A percentile compares a stretch with the other conserved stretches of the same genome.
These are phyloP conservation scores for Hypocrella siamensis DNA, from an alignment of 2,329 filamentous ascomycete genomes.

Conservation along the genomic window DNA sequence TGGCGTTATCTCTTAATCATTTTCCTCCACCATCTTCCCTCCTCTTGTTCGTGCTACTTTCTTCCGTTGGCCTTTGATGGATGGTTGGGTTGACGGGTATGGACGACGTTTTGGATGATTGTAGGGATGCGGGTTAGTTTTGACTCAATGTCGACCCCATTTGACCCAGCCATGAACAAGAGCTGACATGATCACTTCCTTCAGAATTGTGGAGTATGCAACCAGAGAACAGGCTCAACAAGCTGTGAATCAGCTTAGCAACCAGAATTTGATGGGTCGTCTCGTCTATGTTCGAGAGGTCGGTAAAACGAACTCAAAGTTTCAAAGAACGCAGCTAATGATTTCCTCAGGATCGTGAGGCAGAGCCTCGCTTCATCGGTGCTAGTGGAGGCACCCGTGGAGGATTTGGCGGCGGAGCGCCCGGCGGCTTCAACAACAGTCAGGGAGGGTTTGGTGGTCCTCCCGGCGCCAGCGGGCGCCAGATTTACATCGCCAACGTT, in stretches of 20 bases:
- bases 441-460: slow-evolving; percentile 37
- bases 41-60: slow-evolving; percentile 32
- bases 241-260: slow-evolving; percentile 94
- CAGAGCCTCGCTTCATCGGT: slow-evolving; percentile 88
- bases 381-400: slow-evolving; percentile 47
- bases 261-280: slow-evolving; percentile 96
- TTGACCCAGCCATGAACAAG: too few species aligned
- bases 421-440: slow-evolving; percentile 32
- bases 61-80: slow-evolving; percentile 54
- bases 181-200: background rate
- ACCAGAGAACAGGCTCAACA: slow-evolving; percentile 97
- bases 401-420: slow-evolving; percentile 40
- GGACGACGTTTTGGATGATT: slow-evolving; percentile 75
- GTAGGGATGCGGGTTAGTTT: slow-evolving; percentile 99
- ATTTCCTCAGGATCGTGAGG: slow-evolving; percentile 68
- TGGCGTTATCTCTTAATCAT: slow-evolving; percentile 36
- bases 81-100: slow-evolving; percentile 98
- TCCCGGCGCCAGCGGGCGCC: slow-evolving; percentile 46
- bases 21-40: slow-evolving; percentile 49
- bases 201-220: slow-evolving; percentile 99
- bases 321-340: slow-evolving; percentile 4
- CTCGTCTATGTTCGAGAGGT: slow-evolving; percentile 98
- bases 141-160: background rate
- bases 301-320: slow-evolving; percentile 14
- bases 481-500: slow-evolving; percentile 98